phyloP scores from a whole-genome alignment of 768 basidiomycete genomes.

The Multifurca ochricompacta region DNA sequence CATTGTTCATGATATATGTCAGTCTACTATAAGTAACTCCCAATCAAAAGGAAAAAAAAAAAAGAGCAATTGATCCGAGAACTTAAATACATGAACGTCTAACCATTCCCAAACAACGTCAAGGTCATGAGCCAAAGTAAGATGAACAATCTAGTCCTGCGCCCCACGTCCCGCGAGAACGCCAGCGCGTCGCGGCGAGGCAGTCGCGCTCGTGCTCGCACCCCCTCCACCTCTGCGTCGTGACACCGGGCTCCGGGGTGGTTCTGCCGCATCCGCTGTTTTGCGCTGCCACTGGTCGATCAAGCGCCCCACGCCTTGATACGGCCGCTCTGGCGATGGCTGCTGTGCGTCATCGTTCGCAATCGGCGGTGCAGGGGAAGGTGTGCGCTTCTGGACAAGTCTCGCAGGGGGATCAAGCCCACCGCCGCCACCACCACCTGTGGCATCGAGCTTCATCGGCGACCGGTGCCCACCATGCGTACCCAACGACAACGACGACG shows the following conservation, averaged over 20 bases:
- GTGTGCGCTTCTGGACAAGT: neutral
- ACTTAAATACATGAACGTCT: neutral
- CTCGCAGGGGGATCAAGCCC: constrained; percentile 3
- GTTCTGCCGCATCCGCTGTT: constrained; percentile 51
- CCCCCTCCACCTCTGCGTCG: constrained; percentile 29
- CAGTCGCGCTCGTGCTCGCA: neutral
- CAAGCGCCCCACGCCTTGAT: constrained; percentile 74
- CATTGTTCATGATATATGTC: constrained; percentile 3
- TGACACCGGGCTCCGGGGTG: constrained; percentile 28
- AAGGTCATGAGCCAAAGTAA: too few species aligned
- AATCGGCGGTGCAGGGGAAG: constrained; percentile 2
- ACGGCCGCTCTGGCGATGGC: constrained; percentile 69
- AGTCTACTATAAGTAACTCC: constrained; percentile 1
- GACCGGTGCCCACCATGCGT: constrained; percentile 15
- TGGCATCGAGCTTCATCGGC: constrained; percentile 6
- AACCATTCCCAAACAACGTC: too few species aligned
- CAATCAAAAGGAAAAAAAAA: neutral
- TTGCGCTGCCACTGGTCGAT: constrained; percentile 88
- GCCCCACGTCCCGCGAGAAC: constrained; percentile 11
- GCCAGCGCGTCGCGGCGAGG: constrained; percentile 16
- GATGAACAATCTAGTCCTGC: constrained; percentile 2
- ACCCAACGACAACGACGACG: too few species aligned
- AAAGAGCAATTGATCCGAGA: neutral
- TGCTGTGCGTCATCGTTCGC: constrained; percentile 32
- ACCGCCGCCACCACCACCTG: neutral